phyloP scores from a whole-genome alignment of 139 green algal genomes.

The Desmodesmus armatus region DNA sequence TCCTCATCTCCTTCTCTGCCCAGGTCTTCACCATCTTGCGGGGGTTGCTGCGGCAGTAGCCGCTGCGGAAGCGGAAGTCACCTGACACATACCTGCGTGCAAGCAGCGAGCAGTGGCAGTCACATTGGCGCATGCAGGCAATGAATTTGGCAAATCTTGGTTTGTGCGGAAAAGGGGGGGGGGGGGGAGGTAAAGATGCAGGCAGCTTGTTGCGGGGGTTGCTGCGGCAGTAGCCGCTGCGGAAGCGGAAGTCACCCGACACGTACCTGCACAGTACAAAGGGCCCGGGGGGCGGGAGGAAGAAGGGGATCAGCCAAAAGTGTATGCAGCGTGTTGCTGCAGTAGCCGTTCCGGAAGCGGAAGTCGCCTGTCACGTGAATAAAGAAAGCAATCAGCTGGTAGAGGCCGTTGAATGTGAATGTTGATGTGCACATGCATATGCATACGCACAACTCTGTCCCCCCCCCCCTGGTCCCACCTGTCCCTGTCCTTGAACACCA shows the following conservation, averaged over 20 bases:
- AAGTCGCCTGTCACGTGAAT: too few relatives aligned
- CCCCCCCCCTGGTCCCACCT: slow-evolving; percentile 65
- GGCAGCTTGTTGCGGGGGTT: slow-evolving; percentile 99
- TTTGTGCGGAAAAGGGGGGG: too few relatives aligned
- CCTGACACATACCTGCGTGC: slow-evolving; percentile 92
- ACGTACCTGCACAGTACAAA: slow-evolving; percentile 97
- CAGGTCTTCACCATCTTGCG: slow-evolving; percentile 99
- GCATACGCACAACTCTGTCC: too few relatives aligned
- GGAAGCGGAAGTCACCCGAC: slow-evolving; percentile 95
- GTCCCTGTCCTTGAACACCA: slow-evolving; percentile 97
- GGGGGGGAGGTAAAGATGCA: too few relatives aligned
- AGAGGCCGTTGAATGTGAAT: too few relatives aligned
- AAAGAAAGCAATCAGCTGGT: too few relatives aligned
- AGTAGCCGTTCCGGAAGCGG: neutral
- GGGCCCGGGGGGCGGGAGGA: too few relatives aligned
- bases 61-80: slow-evolving; percentile 93
- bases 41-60: slow-evolving; percentile 97
- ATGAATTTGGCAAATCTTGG: too few relatives aligned
- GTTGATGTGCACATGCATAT: neutral
- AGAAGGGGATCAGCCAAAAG: too few relatives aligned
- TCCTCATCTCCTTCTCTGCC: slow-evolving; percentile 99
- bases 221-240: slow-evolving; percentile 91
- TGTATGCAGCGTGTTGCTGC: too few relatives aligned
- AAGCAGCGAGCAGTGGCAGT: neutral
- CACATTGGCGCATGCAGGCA: too few relatives aligned